Evolutionary conservation across 192 early-diverging fungal genomes (phyloP), one percentile per base, ranked within the genome.

Genomic region (Entomortierella lignicola): DNA sequence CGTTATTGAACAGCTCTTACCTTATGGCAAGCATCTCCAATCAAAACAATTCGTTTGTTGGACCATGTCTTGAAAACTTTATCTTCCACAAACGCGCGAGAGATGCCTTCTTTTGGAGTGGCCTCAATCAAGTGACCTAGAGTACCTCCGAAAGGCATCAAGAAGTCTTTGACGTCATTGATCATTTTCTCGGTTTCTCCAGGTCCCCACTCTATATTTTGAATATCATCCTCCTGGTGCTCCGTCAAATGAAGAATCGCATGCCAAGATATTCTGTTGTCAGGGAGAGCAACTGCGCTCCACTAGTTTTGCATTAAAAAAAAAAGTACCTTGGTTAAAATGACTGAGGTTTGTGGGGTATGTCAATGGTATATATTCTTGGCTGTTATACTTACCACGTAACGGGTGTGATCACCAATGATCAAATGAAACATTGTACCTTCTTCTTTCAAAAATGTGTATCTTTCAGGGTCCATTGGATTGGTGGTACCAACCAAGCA

Each of bases 251-350:
- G 60, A 0, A 47, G 39, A 20, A 71, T 25, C 0, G 55, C 59
- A 31, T 71, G 60, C 58, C 58, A 69, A 20, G 34, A 69, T n/a
- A 69, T 69, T 21, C 34, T 60, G 34, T 61, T 69, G 12, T 27
- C 67, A 1, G 67, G 67, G 21, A 60, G 37, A 21, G 29, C 32
- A n/a, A 52, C 51, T 5, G 39, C 44, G 23, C 67, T 69, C 67
- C 67, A 69, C 67, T 68, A 27, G 58, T 62, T 43, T 44, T 25
- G 11, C 1, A 23, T 34, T 51, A 65, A 55, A 63, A 12, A 63
- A 37, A 25, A 23, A 23, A 37, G 34, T 10, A 10, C 10, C 34
- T 10, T 37, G 34, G 34, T 37, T 37, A 37, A 37, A 37, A 7
- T 37, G 10, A 7, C 34, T 4, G 4, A 4, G 34, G 4, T 37